A percentile compares a stretch with the other conserved stretches of the same genome.
Evolutionary conservation across 441 rosid genomes (phyloP).

Genomic region (Hura crepitans): DNA sequence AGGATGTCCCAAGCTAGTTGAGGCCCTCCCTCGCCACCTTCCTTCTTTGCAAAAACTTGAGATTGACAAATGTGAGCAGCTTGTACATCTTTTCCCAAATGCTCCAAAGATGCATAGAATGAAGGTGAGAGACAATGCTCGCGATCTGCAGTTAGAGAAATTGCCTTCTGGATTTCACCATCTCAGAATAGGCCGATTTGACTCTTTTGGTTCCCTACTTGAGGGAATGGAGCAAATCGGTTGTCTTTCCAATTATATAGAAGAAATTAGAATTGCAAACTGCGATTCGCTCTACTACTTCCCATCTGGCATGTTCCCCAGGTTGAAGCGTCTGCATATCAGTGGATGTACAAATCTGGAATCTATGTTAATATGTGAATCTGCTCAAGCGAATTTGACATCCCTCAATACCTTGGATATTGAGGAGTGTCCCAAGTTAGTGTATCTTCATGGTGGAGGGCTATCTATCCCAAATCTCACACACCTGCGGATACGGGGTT

Average conservation of each 20-base stretch:
- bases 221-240: neutral
- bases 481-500: neutral
- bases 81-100: slow-evolving; percentile 9
- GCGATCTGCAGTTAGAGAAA: neutral
- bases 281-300: slow-evolving; percentile 10
- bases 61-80: slow-evolving; percentile 3
- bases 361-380: neutral
- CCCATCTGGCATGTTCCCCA: neutral
- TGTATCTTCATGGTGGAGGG: neutral
- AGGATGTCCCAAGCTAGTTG: neutral
- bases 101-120: neutral
- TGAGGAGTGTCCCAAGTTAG: slow-evolving; percentile 5
- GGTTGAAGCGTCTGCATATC: neutral
- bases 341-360: neutral
- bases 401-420: neutral
- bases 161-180: neutral
- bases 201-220: neutral
- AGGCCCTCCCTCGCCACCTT: neutral
- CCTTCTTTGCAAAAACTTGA: slow-evolving; percentile 14
- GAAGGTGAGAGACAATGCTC: slow-evolving; percentile 4
- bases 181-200: neutral
- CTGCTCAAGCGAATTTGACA: neutral
- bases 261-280: neutral
- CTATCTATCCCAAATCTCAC: neutral
- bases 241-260: neutral